A percentile compares a stretch with the other conserved stretches of the same genome.
Evolutionary conservation across 257 asterid genomes (phyloP).

Genomic region (Euphrasia confusa): DNA sequence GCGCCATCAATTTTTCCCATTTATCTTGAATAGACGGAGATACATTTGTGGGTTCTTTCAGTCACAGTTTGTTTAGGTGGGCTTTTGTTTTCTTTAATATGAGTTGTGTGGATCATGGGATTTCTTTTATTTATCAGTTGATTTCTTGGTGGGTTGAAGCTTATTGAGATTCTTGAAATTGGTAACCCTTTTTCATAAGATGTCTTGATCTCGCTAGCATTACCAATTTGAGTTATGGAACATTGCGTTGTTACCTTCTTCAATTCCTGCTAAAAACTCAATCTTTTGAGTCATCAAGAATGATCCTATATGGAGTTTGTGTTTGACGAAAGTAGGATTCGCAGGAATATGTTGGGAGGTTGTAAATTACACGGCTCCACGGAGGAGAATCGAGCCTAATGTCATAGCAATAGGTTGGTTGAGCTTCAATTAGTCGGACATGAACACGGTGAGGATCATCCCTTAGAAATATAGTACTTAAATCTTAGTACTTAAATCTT

Average conservation of each 20-base stretch:
- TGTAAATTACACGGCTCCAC: slow-evolving; percentile 29
- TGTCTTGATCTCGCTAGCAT: slow-evolving; percentile 23
- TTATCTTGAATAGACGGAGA: background rate
- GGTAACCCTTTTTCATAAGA: background rate
- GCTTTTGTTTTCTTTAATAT: background rate
- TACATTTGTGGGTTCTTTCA: background rate
- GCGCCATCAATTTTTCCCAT: background rate
- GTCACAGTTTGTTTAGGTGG: background rate
- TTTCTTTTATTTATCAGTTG: no score
- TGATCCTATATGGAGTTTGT: slow-evolving; percentile 12
- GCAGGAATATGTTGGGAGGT: slow-evolving; percentile 43
- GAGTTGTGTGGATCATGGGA: background rate
- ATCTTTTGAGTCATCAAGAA: no score
- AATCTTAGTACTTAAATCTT: no score
- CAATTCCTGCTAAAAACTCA: background rate
- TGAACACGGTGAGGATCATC: slow-evolving; percentile 44
- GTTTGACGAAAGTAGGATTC: slow-evolving; percentile 18
- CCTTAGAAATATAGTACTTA: background rate
- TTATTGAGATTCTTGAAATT: background rate
- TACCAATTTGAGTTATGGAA: slow-evolving; percentile 13
- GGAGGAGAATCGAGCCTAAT: slow-evolving; percentile 35
- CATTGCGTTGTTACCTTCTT: background rate
- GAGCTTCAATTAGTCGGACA: slow-evolving; percentile 52
- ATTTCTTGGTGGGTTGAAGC: background rate
- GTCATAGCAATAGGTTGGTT: slow-evolving; percentile 30